These are phyloP conservation scores for Backusella tuberculispora DNA, from an alignment of 192 early-diverging fungal species.

Conservation along the genomic window DNA sequence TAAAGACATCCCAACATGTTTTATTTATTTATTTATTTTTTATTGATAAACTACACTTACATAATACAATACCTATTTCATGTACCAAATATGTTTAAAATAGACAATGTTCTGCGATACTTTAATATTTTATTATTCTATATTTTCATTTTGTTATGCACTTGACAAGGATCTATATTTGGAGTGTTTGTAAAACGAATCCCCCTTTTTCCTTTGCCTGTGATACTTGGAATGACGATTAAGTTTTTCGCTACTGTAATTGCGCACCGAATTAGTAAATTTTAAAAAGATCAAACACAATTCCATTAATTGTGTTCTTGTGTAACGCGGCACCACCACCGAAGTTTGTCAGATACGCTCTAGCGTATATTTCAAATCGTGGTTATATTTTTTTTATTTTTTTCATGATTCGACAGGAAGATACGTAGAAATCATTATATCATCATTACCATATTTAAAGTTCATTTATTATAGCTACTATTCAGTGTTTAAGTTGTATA, in stretches of 20 bases:
- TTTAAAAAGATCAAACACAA: neutral
- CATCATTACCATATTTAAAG: too few relatives aligned
- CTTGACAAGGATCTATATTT: neutral
- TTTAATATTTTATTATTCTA: too few relatives aligned
- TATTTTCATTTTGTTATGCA: too few relatives aligned
- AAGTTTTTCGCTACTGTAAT: neutral
- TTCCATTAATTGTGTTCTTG: neutral
- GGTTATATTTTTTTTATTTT: neutral
- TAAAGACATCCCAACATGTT: too few relatives aligned
- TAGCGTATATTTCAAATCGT: neutral
- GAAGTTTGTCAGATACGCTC: neutral
- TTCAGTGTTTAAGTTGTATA: too few relatives aligned
- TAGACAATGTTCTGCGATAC: too few relatives aligned
- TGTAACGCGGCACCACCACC: neutral
- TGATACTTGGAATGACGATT: neutral
- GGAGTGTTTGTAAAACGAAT: neutral
- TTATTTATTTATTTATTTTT: too few relatives aligned
- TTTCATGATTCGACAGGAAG: neutral
- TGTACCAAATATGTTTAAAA: too few relatives aligned
- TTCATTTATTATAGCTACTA: too few relatives aligned
- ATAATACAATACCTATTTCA: too few relatives aligned
- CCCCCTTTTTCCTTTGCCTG: neutral
- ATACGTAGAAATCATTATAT: neutral
- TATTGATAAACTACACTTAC: too few relatives aligned
- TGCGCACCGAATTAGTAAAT: constrained; percentile 2